phyloP scores from a whole-genome alignment of 2,329 filamentous ascomycete species.

The Monosporascus cannonballus region DNA sequence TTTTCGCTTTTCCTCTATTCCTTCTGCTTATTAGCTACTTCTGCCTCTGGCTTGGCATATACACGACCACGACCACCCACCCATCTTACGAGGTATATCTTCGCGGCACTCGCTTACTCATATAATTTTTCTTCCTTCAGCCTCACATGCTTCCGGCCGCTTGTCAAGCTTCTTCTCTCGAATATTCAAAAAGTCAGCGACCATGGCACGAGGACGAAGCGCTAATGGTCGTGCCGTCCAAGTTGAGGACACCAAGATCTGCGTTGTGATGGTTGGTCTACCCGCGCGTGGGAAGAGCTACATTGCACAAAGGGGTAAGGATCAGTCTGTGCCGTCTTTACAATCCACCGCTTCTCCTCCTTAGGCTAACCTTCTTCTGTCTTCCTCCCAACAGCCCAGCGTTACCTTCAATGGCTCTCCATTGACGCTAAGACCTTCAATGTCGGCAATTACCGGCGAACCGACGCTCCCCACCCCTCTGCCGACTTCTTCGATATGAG shows the following conservation, averaged over 20 bases:
- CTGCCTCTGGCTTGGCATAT: no score
- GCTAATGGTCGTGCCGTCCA: conserved; percentile 68
- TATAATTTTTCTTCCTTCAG: neutral
- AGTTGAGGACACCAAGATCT: conserved; percentile 94
- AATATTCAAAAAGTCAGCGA: conserved; percentile 17
- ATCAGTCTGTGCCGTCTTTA: neutral
- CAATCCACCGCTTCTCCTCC: neutral
- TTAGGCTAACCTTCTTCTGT: conserved; percentile 6
- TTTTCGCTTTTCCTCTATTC: no score
- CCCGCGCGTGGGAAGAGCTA: conserved; percentile 94
- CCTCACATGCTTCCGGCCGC: conserved; percentile 18
- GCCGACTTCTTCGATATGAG: conserved; percentile 93
- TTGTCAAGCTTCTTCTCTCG: conserved; percentile 2
- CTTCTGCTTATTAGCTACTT: no score
- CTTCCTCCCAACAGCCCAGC: conserved; percentile 56
- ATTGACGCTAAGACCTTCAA: conserved; percentile 95
- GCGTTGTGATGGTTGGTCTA: conserved; percentile 97
- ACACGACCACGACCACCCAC: no score
- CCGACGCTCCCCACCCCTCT: conserved; percentile 80
- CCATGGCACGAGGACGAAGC: conserved; percentile 25
- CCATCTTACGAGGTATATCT: no score
- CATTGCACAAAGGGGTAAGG: conserved; percentile 88
- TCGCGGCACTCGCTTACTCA: no score
- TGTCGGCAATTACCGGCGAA: conserved; percentile 89
- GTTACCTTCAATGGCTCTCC: conserved; percentile 95